phyloP scores from a whole-genome alignment of 495 filamentous ascomycete genomes.

The Sabuloglossum arenarium region DNA sequence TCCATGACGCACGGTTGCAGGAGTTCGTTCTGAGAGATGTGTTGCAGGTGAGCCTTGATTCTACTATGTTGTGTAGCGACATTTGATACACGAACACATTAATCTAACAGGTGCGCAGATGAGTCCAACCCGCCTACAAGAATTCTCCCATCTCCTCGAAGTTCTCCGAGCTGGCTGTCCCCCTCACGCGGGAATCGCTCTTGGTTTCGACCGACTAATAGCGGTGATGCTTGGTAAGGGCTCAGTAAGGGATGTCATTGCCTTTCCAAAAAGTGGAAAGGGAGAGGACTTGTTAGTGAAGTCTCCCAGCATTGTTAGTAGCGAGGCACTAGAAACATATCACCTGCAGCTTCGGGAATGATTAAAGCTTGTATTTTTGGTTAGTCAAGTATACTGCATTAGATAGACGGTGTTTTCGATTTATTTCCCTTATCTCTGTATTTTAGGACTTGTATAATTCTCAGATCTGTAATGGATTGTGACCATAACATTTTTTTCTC shows the following conservation, averaged over 20 bases:
- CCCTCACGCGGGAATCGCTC: constrained; percentile 84
- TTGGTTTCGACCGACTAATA: constrained; percentile 83
- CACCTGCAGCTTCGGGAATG: constrained; percentile 28
- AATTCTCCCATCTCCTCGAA: constrained; percentile 69
- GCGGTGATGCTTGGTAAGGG: constrained; percentile 57
- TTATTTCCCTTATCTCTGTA: neutral
- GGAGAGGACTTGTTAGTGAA: constrained; percentile 67
- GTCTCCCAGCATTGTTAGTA: constrained; percentile 43
- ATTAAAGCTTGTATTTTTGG: neutral
- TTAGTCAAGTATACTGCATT: neutral
- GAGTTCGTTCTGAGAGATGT: constrained; percentile 68
- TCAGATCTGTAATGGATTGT: neutral
- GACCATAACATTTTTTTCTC: neutral
- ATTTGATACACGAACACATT: neutral
- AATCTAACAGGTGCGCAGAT: constrained; percentile 25
- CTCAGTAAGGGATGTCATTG: constrained; percentile 76
- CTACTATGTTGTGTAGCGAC: neutral
- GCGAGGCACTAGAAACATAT: constrained; percentile 48
- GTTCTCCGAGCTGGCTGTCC: constrained; percentile 78
- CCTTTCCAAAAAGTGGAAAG: constrained; percentile 81
- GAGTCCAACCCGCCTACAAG: constrained; percentile 34
- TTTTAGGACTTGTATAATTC: neutral
- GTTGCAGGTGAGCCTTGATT: constrained; percentile 29
- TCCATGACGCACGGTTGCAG: constrained; percentile 70
- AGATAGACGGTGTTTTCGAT: neutral